Evolutionary conservation across 345 rosid species (phyloP).

Genomic region (Eucalyptus marginata): DNA sequence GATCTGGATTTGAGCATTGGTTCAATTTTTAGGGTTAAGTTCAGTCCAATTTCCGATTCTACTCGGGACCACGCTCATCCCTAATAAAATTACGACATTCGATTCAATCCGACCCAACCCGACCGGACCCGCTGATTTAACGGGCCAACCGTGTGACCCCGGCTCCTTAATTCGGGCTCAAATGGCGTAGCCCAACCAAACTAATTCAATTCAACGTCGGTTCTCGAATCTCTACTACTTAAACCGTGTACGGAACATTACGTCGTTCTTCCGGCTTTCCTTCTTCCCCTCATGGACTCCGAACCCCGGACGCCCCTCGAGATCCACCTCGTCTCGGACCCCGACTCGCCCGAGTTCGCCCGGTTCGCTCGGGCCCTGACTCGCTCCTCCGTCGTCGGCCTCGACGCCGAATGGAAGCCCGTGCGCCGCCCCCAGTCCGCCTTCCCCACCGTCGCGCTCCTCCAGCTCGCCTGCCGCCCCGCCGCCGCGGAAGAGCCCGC

Average conservation of each 20-base stretch:
- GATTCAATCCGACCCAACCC: neutral
- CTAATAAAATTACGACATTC: rapidly evolving
- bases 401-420: constrained; percentile 95
- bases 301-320: neutral
- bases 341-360: constrained; percentile 68
- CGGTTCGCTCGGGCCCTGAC: constrained; percentile 34
- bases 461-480: constrained; percentile 70
- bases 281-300: neutral
- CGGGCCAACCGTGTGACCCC: neutral
- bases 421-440: constrained; percentile 12
- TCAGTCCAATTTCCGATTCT: rapidly evolving
- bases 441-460: constrained; percentile 66
- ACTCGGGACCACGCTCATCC: rapidly evolving
- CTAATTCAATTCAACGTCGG: neutral
- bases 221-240: neutral
- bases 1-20: neutral
- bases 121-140: neutral
- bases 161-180: neutral
- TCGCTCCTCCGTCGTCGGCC: constrained; percentile 52
- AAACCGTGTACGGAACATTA: neutral
- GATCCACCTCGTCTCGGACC: constrained; percentile 36
- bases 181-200: neutral
- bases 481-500: constrained; percentile 14
- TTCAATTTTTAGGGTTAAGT: neutral
- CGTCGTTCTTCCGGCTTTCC: neutral